A percentile compares a stretch with the other conserved stretches of the same genome.
Evolutionary conservation across 768 basidiomycete species (phyloP).

Genomic region (Myochromella boudieri): DNA sequence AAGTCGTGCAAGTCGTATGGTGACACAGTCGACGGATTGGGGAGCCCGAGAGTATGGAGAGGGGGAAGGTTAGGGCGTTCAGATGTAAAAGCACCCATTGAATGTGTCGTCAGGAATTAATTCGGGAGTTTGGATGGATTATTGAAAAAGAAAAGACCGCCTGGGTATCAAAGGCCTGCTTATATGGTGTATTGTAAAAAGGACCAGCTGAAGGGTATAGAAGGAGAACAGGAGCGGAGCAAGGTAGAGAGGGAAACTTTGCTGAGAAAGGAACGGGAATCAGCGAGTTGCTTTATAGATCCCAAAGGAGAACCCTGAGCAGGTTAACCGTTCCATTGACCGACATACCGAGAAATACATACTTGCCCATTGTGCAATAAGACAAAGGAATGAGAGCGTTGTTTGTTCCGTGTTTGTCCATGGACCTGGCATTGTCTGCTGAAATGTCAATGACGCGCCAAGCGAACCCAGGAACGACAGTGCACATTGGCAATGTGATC

Average conservation of each 20-base stretch:
- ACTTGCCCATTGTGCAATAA: constrained; percentile 15
- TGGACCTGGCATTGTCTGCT: constrained; percentile 10
- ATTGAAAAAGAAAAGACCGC: constrained; percentile 28
- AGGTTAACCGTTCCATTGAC: constrained; percentile 16
- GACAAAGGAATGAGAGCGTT: constrained; percentile 13
- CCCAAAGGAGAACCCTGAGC: constrained; percentile 18
- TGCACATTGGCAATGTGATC: constrained; percentile 1
- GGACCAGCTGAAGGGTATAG: constrained; percentile 18
- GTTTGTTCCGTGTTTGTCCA: constrained; percentile 19
- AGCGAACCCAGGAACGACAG: constrained; percentile 10
- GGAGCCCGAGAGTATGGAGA: constrained; percentile 47
- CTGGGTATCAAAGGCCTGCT: constrained; percentile 38
- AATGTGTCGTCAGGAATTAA: constrained; percentile 9
- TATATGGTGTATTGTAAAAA: constrained; percentile 24
- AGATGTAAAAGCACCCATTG: constrained; percentile 19
- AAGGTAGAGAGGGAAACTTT: constrained; percentile 17
- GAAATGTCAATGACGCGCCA: constrained; percentile 2
- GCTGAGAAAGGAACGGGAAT: constrained; percentile 18
- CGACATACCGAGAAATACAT: constrained; percentile 2
- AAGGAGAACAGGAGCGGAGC: constrained; percentile 17
- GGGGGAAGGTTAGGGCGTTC: constrained; percentile 54
- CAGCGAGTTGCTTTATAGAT: constrained; percentile 28
- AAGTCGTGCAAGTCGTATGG: constrained; percentile 13
- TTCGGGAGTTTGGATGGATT: constrained; percentile 6
- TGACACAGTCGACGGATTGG: constrained; percentile 15